Evolutionary conservation across 2,329 filamentous ascomycete genomes (phyloP), one percentile per base, ranked within the genome.

Genomic region (Fusarium zealandicum): DNA sequence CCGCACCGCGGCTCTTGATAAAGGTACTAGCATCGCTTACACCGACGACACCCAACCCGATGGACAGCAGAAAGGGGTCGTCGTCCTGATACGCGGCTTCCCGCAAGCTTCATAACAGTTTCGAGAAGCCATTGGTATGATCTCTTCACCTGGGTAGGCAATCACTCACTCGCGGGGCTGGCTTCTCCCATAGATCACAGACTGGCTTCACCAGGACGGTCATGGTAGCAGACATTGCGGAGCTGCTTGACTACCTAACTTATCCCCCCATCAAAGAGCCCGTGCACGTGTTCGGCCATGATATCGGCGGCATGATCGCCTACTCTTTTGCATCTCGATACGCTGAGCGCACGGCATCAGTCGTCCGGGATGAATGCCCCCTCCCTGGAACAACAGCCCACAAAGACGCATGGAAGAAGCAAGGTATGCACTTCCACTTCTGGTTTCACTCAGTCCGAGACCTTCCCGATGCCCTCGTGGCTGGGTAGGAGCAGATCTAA

Each of bases 81-180:
- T 52, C 4, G 46, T 59, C 13, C 33, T 58, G 33, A 43, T 59
- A 1, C 55, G 54, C 28, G 55, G 54, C 5, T 53, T 57, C 3
- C 48, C 55, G 27, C 47, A 57, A 17, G 57, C 53, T 12, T 57
- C 48, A 1, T 57, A 59, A 17, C 48, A 57, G 4, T 57, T 57
- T 10, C 47, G 53, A 12, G 52, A 53, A 40, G 43, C 48, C 1
- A 49, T 57, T 27, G 43, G 38, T 2, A 46, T 42, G 10, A 36
- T 59, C 0, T 37, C 38, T 8, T 51, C 31, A 10, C 36, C 51
- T 27, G 47, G 53, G 48, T 44, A 17, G 28, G 53, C 18, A 13
- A 13, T 31, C 28, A 25, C 28, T 13, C 28, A 31, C 28, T 12
- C 38, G 51, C 5, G 56, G 57, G 16, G 57, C 32, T 30, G 36